phyloP scores from a whole-genome alignment of 169 alveolate genomes.

The Blepharisma undulans region DNA sequence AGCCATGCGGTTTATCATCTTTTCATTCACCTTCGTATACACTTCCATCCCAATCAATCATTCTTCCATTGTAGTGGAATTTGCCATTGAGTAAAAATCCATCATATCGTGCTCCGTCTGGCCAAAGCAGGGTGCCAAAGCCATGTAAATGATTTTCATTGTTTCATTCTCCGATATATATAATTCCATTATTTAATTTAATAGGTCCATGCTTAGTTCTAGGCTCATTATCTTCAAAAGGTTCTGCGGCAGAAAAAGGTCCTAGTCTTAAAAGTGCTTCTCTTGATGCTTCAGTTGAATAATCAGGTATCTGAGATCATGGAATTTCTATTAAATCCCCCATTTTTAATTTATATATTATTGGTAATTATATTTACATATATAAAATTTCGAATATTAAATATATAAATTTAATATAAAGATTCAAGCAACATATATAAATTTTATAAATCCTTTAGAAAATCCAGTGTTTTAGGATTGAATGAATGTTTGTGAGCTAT shows the following conservation, averaged over 20 bases:
- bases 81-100: conserved; percentile 41
- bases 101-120: conserved; percentile 41
- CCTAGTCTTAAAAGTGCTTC: too few species aligned
- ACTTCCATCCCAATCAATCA: conserved; percentile 20
- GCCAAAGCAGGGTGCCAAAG: conserved; percentile 45
- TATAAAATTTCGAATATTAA: too few species aligned
- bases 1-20: conserved; percentile 6
- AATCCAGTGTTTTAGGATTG: too few species aligned
- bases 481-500: too few species aligned
- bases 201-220: conserved; percentile 77
- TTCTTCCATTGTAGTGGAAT: conserved; percentile 8
- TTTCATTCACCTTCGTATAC: conserved; percentile 10
- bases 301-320: too few species aligned
- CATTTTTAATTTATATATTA: too few species aligned
- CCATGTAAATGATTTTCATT: conserved; percentile 55
- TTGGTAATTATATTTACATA: too few species aligned
- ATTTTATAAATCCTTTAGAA: too few species aligned
- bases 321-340: too few species aligned
- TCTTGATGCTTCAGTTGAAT: too few species aligned
- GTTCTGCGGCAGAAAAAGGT: conserved; percentile 65
- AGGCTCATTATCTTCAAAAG: conserved; percentile 63
- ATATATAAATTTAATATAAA: too few species aligned
- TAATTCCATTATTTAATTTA: conserved; percentile 65
- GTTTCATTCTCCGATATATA: conserved; percentile 71
- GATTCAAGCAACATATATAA: too few species aligned